Conservation (phyloP, 106 monocot species). For the Phalaenopsis aphrodite region DNA sequence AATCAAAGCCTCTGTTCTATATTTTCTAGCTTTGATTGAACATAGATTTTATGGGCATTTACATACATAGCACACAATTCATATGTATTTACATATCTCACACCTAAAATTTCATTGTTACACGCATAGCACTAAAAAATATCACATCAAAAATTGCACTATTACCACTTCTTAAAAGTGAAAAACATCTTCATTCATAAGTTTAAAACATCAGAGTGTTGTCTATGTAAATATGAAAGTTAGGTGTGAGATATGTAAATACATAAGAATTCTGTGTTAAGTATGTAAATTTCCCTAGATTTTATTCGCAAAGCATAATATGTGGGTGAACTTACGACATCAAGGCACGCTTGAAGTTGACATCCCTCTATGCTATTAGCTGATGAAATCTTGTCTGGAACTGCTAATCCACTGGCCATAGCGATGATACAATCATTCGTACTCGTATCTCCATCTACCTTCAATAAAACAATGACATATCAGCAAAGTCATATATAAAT, state of each 20-base stretch:
- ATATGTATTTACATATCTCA: too few relatives aligned
- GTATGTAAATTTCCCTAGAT: background rate
- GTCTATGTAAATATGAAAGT: too few relatives aligned
- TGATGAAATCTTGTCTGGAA: constrained; percentile 44
- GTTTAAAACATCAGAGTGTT: too few relatives aligned
- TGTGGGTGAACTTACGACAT: constrained; percentile 47
- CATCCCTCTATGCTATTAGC: constrained; percentile 47
- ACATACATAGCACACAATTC: too few relatives aligned
- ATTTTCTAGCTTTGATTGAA: background rate
- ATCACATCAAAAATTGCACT: too few relatives aligned
- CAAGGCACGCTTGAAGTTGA: constrained; percentile 89
- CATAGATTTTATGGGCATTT: too few relatives aligned
- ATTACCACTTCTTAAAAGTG: too few relatives aligned
- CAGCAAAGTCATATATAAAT: background rate
- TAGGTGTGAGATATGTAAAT: too few relatives aligned
- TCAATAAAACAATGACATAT: constrained; percentile 5
- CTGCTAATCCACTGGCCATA: constrained; percentile 85
- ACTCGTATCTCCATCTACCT: constrained; percentile 99
- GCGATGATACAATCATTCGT: constrained; percentile 96
- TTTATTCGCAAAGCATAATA: background rate
- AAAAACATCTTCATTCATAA: too few relatives aligned
- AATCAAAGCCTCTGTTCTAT: background rate
- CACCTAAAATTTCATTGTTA: too few relatives aligned
- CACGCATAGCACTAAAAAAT: too few relatives aligned
- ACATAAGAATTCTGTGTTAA: too few relatives aligned